Conservation (phyloP, 1,284 basidiomycete genomes). For the Chalciporus piperatoides region DNA sequence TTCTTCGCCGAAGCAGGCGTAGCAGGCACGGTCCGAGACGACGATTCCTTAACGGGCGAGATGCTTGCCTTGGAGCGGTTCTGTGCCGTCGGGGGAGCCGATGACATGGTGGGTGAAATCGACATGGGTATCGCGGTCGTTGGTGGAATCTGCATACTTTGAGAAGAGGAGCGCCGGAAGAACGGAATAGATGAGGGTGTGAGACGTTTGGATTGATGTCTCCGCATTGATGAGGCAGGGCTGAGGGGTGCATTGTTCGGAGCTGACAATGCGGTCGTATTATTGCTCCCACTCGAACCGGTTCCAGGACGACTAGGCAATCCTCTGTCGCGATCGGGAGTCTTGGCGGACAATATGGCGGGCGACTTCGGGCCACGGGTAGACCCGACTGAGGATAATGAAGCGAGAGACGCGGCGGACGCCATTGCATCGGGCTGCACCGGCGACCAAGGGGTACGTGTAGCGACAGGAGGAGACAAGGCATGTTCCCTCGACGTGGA, state of each 20-base stretch:
- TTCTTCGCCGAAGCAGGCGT: conserved; percentile 64
- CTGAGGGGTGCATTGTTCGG: conserved; percentile 58
- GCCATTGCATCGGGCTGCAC: conserved; percentile 69
- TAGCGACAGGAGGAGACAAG: conserved; percentile 40
- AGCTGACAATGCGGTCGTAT: conserved; percentile 49
- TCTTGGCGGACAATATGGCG: conserved; percentile 38
- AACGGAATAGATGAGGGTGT: conserved; percentile 96
- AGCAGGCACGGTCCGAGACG: conserved; percentile 49
- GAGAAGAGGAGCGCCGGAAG: conserved; percentile 89
- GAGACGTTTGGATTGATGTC: conserved; percentile 70
- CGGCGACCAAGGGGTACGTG: conserved; percentile 58
- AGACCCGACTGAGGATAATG: conserved; percentile 69
- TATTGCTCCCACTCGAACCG: conserved; percentile 68
- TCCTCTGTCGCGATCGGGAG: conserved; percentile 51
- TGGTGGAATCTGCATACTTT: conserved; percentile 69
- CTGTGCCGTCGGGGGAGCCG: conserved; percentile 40
- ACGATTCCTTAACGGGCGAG: conserved; percentile 53
- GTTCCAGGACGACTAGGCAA: conserved; percentile 63
- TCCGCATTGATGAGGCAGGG: conserved; percentile 61
- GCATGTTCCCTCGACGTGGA: conserved; percentile 63
- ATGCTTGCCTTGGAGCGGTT: conserved; percentile 38
- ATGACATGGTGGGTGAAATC: conserved; percentile 54
- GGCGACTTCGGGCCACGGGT: conserved; percentile 45
- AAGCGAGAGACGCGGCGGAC: conserved; percentile 69
- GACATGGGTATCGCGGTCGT: conserved; percentile 35